These are phyloP conservation scores for Hygrophorus pudorinus DNA, from an alignment of 768 basidiomycete species.

Conservation along the genomic window DNA sequence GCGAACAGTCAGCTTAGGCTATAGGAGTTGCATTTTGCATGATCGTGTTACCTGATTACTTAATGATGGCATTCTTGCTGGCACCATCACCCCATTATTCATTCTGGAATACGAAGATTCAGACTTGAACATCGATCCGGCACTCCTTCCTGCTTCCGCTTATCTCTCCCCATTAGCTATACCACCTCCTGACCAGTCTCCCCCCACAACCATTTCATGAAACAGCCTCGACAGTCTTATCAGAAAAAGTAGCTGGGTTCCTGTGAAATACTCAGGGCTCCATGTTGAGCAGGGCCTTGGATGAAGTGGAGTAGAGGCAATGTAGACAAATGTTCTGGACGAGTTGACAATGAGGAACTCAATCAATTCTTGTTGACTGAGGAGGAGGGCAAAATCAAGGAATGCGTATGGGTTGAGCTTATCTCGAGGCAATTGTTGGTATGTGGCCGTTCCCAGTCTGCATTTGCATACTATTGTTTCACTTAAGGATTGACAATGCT, in stretches of 20 bases:
- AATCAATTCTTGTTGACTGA: slow-evolving; percentile 80
- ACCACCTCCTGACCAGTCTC: slow-evolving; percentile 11
- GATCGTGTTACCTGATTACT: no score
- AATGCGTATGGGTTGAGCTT: slow-evolving; percentile 89
- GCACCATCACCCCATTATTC: slow-evolving; percentile 36
- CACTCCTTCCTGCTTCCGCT: slow-evolving; percentile 25
- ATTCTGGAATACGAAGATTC: slow-evolving; percentile 34
- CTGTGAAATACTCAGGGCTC: slow-evolving; percentile 53
- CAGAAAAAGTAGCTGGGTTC: no score
- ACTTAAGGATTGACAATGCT: no score
- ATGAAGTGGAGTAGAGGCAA: slow-evolving; percentile 57
- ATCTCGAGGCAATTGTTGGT: no score
- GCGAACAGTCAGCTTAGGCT: no score
- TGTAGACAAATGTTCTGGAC: slow-evolving; percentile 38
- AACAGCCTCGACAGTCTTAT: no score
- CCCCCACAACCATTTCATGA: slow-evolving; percentile 37
- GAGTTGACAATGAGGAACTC: slow-evolving; percentile 92
- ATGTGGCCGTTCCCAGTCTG: no score
- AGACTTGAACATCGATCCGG: slow-evolving; percentile 38
- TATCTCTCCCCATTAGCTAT: slow-evolving; percentile 10
- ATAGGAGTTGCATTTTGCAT: no score
- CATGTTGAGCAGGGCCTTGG: slow-evolving; percentile 42
- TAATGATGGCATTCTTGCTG: slow-evolving; percentile 58
- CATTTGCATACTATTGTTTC: slow-evolving; percentile 19
- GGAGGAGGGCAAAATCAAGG: slow-evolving; percentile 73